A percentile compares a stretch with the other conserved stretches of the same genome.
Conservation (phyloP, 768 basidiomycete genomes). For the Naganishia kalamii region DNA sequence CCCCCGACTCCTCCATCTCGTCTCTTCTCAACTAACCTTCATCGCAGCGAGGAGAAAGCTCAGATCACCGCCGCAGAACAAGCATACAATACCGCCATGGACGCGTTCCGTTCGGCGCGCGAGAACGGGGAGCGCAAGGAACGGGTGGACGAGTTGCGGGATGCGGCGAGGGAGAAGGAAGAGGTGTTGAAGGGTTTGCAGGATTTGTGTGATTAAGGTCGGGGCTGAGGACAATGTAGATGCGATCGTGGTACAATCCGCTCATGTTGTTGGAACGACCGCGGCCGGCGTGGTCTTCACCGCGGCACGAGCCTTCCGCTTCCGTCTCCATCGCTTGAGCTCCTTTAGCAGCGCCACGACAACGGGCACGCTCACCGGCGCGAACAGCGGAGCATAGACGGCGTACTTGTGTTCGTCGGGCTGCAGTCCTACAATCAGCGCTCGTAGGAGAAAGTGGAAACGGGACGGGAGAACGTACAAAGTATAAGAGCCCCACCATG, state of each 20-base stretch:
- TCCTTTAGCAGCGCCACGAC: conserved; percentile 69
- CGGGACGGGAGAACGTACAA: conserved; percentile 47
- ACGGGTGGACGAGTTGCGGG: conserved; percentile 6
- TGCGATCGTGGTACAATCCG: no score
- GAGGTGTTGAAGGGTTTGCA: conserved; percentile 11
- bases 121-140: conserved; percentile 6
- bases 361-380: conserved; percentile 77
- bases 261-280: no score
- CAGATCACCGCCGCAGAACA: conserved; percentile 11
- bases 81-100: background rate
- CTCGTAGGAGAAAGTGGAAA: no score
- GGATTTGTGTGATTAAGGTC: conserved; percentile 18
- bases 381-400: conserved; percentile 91
- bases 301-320: conserved; percentile 24
- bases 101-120: conserved; percentile 10
- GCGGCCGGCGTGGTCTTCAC: no score
- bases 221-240: background rate
- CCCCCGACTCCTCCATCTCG: background rate
- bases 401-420: conserved; percentile 97
- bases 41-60: background rate
- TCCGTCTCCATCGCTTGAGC: conserved; percentile 57
- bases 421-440: conserved; percentile 24
- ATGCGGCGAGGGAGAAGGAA: conserved; percentile 15
- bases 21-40: background rate
- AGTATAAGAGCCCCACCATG: conserved; percentile 92